phyloP scores from a whole-genome alignment of 2,329 filamentous ascomycete species.

The Sphaerostilbella broomeana region DNA sequence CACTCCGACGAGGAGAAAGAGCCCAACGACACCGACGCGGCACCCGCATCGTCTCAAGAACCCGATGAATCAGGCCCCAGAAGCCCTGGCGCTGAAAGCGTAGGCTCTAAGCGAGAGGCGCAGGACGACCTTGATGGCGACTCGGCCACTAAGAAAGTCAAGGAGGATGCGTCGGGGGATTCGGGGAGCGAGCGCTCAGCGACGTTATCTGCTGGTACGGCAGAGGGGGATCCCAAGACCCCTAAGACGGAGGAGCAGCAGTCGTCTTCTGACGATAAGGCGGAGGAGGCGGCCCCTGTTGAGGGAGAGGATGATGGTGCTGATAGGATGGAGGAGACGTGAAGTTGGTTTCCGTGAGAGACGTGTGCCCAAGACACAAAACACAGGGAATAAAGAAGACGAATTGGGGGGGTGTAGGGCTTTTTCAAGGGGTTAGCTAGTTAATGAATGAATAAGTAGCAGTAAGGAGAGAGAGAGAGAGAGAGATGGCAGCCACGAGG shows the following conservation, averaged over 20 bases:
- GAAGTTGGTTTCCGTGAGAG: too few species aligned
- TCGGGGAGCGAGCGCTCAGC: constrained; percentile 10
- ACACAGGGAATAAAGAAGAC: too few species aligned
- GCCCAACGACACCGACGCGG: constrained; percentile 20
- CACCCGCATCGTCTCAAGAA: constrained; percentile 7
- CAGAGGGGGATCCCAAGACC: constrained; percentile 16
- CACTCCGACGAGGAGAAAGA: constrained; percentile 26
- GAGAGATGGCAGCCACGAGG: background rate
- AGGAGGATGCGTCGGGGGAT: constrained; percentile 32
- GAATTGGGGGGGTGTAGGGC: too few species aligned
- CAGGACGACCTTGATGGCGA: constrained; percentile 39
- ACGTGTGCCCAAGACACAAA: too few species aligned
- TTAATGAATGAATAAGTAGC: background rate
- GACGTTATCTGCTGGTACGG: constrained; percentile 7
- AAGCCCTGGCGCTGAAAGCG: constrained; percentile 26
- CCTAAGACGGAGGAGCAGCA: constrained; percentile 1
- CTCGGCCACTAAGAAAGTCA: constrained; percentile 41
- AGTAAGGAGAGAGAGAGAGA: background rate
- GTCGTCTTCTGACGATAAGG: background rate
- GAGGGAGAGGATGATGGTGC: background rate
- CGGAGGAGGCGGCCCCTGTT: background rate
- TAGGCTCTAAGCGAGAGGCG: constrained; percentile 50
- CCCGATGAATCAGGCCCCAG: too few species aligned
- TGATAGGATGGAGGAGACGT: constrained; percentile 1
- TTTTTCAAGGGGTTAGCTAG: background rate